Evolutionary conservation across 2,329 filamentous ascomycete genomes (phyloP).

Genomic region (Bipolaris bicolor): DNA sequence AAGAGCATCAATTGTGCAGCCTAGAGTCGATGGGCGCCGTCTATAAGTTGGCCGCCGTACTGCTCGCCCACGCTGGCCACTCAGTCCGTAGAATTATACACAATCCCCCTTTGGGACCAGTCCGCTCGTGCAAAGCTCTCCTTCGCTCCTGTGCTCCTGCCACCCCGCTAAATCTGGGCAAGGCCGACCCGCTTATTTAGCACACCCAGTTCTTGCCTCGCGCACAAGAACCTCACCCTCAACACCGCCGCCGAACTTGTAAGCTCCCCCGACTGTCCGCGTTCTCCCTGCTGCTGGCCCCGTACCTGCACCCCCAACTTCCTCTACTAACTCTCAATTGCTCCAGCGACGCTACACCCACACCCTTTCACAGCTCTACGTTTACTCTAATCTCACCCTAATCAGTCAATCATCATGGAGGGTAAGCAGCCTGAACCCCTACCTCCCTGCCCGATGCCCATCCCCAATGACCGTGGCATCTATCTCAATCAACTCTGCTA

Average conservation of each 20-base stretch:
- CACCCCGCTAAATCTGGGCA: conserved; percentile 49
- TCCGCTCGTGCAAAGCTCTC: conserved; percentile 33
- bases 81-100: conserved; percentile 14
- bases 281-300: conserved; percentile 35
- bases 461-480: conserved; percentile 25
- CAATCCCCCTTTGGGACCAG: conserved; percentile 19
- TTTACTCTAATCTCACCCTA: conserved; percentile 48
- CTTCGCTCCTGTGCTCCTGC: conserved; percentile 34
- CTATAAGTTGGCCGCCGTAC: conserved; percentile 22
- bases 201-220: conserved; percentile 49
- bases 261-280: conserved; percentile 37
- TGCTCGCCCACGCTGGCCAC: conserved; percentile 2
- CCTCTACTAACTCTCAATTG: conserved; percentile 39
- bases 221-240: conserved; percentile 48
- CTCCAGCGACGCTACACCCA: conserved; percentile 39
- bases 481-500: conserved; percentile 46
- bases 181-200: conserved; percentile 53
- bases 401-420: conserved; percentile 66
- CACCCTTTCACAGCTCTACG: conserved; percentile 40
- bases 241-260: conserved; percentile 42
- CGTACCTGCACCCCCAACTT: conserved; percentile 27
- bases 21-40: conserved; percentile 21
- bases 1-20: conserved; percentile 33
- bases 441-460: conserved; percentile 23
- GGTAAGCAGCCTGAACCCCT: conserved; percentile 62